Conservation (phyloP, 257 asterid species). For the Solanum okadae region DNA sequence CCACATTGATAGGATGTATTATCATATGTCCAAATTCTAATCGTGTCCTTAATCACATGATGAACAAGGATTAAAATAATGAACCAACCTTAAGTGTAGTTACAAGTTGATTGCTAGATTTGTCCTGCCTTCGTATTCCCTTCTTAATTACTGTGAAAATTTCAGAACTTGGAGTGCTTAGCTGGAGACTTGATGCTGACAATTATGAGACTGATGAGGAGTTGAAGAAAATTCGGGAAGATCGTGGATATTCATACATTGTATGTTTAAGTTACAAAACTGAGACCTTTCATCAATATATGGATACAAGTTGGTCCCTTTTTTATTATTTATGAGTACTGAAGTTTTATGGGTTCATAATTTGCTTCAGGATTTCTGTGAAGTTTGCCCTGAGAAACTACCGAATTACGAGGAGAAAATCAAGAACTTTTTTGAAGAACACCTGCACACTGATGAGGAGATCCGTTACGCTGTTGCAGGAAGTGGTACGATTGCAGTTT, state of each 20-base stretch:
- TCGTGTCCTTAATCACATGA: background rate
- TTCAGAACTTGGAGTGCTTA: constrained; percentile 83
- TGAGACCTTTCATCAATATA: background rate
- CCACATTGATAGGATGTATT: background rate
- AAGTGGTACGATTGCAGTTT: constrained; percentile 47
- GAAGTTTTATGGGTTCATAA: background rate
- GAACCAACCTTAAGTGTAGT: background rate
- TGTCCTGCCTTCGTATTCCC: background rate
- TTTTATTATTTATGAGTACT: background rate
- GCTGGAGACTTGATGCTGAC: constrained; percentile 94
- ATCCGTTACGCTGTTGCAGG: constrained; percentile 92
- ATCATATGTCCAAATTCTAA: background rate
- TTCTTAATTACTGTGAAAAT: constrained; percentile 3
- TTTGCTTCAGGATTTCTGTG: constrained; percentile 64
- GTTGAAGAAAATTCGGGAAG: constrained; percentile 77
- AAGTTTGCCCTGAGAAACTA: constrained; percentile 81
- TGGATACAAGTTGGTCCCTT: background rate
- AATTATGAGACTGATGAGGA: constrained; percentile 84
- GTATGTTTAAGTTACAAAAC: constrained; percentile 23
- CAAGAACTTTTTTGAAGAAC: constrained; percentile 75
- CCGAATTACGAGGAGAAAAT: constrained; percentile 85
- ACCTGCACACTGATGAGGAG: constrained; percentile 95
- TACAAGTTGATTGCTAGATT: background rate
- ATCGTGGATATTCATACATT: constrained; percentile 74
- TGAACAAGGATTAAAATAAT: background rate